Evolutionary conservation across 208 protist species (phyloP).

Genomic region (Crithidia brevicula): DNA sequence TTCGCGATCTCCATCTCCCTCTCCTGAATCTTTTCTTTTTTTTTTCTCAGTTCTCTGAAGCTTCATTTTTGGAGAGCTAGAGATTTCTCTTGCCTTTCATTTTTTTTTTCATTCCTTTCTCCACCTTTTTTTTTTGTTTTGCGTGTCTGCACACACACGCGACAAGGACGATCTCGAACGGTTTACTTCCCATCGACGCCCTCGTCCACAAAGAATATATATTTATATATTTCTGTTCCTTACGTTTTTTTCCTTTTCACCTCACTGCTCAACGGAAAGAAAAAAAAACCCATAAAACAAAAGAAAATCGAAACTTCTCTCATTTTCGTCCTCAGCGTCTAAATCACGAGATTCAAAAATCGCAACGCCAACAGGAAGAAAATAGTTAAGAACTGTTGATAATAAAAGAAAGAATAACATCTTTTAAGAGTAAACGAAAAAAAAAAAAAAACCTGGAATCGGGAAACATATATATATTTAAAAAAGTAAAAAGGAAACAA

Average conservation of each 20-base stretch:
- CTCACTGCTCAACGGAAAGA: neutral
- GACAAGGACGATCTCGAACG: neutral
- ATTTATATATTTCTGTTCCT: conserved; percentile 12
- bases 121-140: neutral
- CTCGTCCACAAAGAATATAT: too few species aligned
- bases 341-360: too few species aligned
- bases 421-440: too few species aligned
- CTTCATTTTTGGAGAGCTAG: conserved; percentile 19
- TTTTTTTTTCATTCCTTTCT: conserved; percentile 10
- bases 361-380: neutral
- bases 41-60: conserved; percentile 16
- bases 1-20: too few species aligned
- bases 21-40: conserved; percentile 3
- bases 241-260: conserved; percentile 1
- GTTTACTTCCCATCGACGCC: neutral
- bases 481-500: too few species aligned
- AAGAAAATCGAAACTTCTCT: neutral
- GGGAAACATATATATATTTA: too few species aligned
- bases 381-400: too few species aligned
- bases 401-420: too few species aligned
- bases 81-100: conserved; percentile 3
- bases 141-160: neutral
- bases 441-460: too few species aligned
- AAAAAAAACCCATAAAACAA: conserved; percentile 20
- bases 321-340: neutral